Evolutionary conservation across 2,329 filamentous ascomycete genomes (phyloP), one percentile per base, ranked within the genome.

Genomic region (Ascochyta clinopodiicola): DNA sequence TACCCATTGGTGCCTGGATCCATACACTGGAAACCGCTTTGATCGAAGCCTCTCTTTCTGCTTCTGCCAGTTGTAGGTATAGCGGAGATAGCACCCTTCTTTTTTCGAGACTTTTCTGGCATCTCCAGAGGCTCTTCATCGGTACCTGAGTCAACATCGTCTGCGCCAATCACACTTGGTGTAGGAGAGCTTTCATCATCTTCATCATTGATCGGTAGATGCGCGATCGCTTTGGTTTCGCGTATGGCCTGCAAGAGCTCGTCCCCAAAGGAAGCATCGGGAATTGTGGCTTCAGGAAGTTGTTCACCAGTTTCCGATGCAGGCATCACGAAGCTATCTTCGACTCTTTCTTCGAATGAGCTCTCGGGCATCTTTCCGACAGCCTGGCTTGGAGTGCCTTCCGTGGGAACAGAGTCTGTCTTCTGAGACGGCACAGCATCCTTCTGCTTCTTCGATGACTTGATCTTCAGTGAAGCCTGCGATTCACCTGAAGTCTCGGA

Each of bases 231-330:
- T 63, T 83, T 85, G 42, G 87, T 80, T 65, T 88, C 80, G 29
- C 82, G 75, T 54, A 95, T 91, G 49, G 85, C 83, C 32, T 84
- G 77, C 29, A 88, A 83, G 8, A 94, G 77, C 25, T 84, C 85
- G 63, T 91, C 87, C 10, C 42, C 40, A 12, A 45, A 43, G 2
- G 35, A 32, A 7, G 8, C 63, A 51, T 55, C 63, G 59, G n/a
- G 46, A 8, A 50, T 10, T 15, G 37, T 17, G 10, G 40, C 39
- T 22, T 57, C 47, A 34, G 35, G n/a, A 13, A 3, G 12, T 3
- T 45, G 43, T 21, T 40, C 24, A n/a, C 37, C 34, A 27, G 42
- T 31, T 36, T 57, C 57, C 24, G 57, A 50, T 24, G 57, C 53
- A 4, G 60, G 50, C 47, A 59, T 48, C 3, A 67, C 42, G 39